Evolutionary conservation across 2,329 filamentous ascomycete species (phyloP).

Genomic region (Colletotrichum neosansevieriae): DNA sequence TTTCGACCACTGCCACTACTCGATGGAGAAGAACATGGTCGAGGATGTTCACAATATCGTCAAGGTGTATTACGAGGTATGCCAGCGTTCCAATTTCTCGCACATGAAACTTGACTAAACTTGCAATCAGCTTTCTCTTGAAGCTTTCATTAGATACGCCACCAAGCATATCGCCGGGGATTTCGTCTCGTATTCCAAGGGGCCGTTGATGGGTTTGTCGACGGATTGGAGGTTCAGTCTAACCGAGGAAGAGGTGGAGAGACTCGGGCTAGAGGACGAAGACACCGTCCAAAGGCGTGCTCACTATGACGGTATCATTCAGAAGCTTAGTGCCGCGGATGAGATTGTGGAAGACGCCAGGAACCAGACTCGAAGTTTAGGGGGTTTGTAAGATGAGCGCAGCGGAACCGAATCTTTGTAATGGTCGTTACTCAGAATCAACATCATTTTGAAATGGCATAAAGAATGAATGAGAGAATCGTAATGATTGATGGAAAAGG

Average conservation of each 20-base stretch:
- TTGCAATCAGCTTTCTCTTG: constrained; percentile 37
- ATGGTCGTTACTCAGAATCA: too few species aligned
- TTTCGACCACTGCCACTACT: constrained; percentile 42
- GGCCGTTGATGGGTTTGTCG: constrained; percentile 43
- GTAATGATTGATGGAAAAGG: too few species aligned
- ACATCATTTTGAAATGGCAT: too few species aligned
- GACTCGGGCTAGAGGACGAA: constrained; percentile 44
- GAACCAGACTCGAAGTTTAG: background rate
- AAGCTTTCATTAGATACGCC: constrained; percentile 45
- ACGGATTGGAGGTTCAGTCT: constrained; percentile 43
- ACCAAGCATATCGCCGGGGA: constrained; percentile 44
- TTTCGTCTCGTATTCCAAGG: constrained; percentile 42
- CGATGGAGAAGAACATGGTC: constrained; percentile 45
- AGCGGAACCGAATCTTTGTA: background rate
- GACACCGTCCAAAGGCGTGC: constrained; percentile 27
- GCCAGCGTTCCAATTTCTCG: too few species aligned
- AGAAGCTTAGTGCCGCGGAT: constrained; percentile 39
- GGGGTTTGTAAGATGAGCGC: background rate
- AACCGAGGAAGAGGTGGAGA: constrained; percentile 40
- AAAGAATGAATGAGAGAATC: too few species aligned
- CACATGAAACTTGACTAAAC: too few species aligned
- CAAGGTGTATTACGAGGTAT: too few species aligned
- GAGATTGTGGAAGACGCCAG: constrained; percentile 43
- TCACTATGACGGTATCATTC: constrained; percentile 10
- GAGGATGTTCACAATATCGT: constrained; percentile 47